phyloP scores from a whole-genome alignment of 192 early-diverging fungal genomes.

The Podila epicladia region DNA sequence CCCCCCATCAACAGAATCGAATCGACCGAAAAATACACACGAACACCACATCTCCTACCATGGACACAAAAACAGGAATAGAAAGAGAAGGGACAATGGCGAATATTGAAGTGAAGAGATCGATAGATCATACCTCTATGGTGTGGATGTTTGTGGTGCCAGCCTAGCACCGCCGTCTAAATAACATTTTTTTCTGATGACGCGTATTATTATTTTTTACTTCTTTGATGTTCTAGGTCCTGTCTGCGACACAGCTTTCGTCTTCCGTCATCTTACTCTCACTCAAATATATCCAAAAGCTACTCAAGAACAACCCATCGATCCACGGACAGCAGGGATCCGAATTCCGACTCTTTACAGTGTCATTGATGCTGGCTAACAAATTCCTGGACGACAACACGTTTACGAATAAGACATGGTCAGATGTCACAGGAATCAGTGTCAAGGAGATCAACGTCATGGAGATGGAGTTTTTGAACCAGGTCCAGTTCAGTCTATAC shows the following conservation, averaged over 20 bases:
- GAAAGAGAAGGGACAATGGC: neutral
- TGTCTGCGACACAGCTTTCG: slow-evolving; percentile 69
- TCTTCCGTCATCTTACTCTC: slow-evolving; percentile 69
- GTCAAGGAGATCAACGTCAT: slow-evolving; percentile 84
- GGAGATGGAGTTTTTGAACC: slow-evolving; percentile 87
- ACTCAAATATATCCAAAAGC: slow-evolving; percentile 70
- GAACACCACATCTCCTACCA: neutral
- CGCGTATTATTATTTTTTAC: neutral
- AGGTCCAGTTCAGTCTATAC: slow-evolving; percentile 79
- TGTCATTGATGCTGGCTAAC: slow-evolving; percentile 87
- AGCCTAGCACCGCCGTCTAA: neutral
- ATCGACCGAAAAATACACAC: neutral
- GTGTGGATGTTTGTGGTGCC: too few relatives aligned
- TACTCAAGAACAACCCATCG: slow-evolving; percentile 63
- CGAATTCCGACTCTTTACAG: slow-evolving; percentile 87
- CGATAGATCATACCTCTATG: neutral
- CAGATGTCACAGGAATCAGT: slow-evolving; percentile 83
- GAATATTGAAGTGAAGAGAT: neutral
- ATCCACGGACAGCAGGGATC: slow-evolving; percentile 73
- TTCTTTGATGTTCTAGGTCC: slow-evolving; percentile 59
- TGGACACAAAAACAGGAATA: neutral
- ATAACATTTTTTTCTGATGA: neutral
- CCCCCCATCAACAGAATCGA: too few relatives aligned
- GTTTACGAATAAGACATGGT: slow-evolving; percentile 91
- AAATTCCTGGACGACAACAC: slow-evolving; percentile 92